Percentiles rank a stretch among this genome's conserved stretches.
Evolutionary conservation across 441 rosid genomes (phyloP).

Genomic region (Geranium incanum): DNA sequence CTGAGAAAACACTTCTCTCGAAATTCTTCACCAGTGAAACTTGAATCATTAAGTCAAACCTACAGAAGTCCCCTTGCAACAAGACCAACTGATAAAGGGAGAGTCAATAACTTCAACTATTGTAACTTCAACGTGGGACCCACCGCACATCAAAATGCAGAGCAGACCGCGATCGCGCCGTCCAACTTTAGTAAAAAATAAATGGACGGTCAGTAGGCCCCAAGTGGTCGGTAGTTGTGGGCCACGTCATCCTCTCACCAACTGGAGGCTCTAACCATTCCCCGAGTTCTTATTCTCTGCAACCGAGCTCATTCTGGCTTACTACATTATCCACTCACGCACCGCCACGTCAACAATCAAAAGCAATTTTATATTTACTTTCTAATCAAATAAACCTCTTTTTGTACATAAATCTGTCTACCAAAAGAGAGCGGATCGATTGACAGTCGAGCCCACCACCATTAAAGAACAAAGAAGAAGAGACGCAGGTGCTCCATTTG

Average conservation of each 20-base stretch:
- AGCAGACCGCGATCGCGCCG: neutral
- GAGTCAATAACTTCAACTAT: too few species aligned
- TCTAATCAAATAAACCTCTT: neutral
- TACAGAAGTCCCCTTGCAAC: too few species aligned
- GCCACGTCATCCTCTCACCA: neutral
- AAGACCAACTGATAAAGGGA: too few species aligned
- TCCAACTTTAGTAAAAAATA: neutral
- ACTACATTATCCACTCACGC: neutral
- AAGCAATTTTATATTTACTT: neutral
- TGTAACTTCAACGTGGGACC: neutral
- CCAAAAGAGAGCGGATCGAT: neutral
- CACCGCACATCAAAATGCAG: neutral
- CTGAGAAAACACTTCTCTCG: too few species aligned
- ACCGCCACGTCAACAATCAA: neutral
- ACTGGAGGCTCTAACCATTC: too few species aligned
- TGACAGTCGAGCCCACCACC: constrained; percentile 3
- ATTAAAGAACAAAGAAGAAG: neutral
- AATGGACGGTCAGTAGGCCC: neutral
- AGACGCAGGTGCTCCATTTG: neutral
- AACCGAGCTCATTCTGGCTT: too few species aligned
- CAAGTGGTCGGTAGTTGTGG: neutral
- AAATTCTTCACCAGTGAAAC: too few species aligned
- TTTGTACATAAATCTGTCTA: neutral
- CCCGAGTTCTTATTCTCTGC: too few species aligned
- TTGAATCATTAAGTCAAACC: too few species aligned